These are phyloP conservation scores for Massariosphaeria phaeospora DNA, from an alignment of 495 filamentous ascomycete genomes.

Conservation along the genomic window DNA sequence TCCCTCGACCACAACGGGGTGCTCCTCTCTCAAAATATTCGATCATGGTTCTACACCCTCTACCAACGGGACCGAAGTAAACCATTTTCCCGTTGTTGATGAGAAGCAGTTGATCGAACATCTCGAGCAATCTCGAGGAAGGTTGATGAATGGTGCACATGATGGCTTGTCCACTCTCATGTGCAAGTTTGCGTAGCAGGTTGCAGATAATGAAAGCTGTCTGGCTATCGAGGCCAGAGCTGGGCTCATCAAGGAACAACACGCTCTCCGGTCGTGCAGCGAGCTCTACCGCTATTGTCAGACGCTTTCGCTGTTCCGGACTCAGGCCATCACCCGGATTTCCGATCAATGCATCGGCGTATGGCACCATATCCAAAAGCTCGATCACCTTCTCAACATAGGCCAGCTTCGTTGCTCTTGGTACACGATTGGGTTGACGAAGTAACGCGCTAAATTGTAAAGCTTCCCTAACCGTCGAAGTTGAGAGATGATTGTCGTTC, in stretches of 20 bases:
- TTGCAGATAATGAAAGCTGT: conserved; percentile 58
- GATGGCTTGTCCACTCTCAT: conserved; percentile 61
- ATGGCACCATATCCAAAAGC: conserved; percentile 47
- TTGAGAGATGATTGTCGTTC: conserved; percentile 52
- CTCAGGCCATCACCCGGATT: conserved; percentile 49
- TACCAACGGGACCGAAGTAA: conserved; percentile 34
- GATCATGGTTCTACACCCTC: not conserved
- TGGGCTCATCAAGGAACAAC: conserved; percentile 72
- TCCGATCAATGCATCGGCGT: conserved; percentile 45
- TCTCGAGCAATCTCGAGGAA: conserved; percentile 59
- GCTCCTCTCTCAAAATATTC: conserved; percentile 6
- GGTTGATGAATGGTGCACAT: conserved; percentile 73
- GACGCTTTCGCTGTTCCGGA: conserved; percentile 56
- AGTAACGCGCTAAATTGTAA: conserved; percentile 54
- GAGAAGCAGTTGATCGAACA: conserved; percentile 64
- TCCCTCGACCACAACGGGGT: conserved; percentile 49
- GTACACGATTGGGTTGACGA: conserved; percentile 46
- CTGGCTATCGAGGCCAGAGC: conserved; percentile 60
- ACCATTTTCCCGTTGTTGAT: conserved; percentile 64
- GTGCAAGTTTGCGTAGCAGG: conserved; percentile 58
- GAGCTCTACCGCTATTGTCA: conserved; percentile 66
- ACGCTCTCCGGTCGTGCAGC: conserved; percentile 58
- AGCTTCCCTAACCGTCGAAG: conserved; percentile 56
- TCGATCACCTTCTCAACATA: conserved; percentile 55
- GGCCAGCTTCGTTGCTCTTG: conserved; percentile 50